Conservation (phyloP, 2,329 filamentous ascomycete species). For the Ophiosphaerella herpotricha region DNA sequence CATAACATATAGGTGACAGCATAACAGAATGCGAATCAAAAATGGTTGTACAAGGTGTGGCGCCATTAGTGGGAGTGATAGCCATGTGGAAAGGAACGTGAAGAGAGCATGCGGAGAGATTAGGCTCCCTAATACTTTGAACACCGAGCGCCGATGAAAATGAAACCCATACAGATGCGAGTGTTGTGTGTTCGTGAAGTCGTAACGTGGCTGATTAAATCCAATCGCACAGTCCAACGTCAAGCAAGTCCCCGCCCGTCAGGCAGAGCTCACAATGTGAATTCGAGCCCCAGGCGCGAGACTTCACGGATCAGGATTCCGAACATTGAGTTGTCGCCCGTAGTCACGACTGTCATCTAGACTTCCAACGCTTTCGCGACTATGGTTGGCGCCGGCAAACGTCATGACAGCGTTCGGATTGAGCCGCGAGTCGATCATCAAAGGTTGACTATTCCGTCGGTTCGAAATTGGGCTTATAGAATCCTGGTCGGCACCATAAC, state of each 20-base stretch:
- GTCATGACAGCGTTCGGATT: slow-evolving; percentile 54
- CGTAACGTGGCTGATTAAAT: slow-evolving; percentile 27
- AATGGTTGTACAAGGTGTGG: slow-evolving; percentile 27
- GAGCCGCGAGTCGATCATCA: slow-evolving; percentile 55
- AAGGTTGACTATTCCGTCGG: slow-evolving; percentile 49
- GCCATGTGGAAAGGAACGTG: slow-evolving; percentile 9
- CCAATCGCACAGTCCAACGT: slow-evolving; percentile 17
- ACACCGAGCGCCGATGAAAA: slow-evolving; percentile 28
- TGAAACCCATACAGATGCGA: slow-evolving; percentile 14
- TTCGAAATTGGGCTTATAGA: slow-evolving; percentile 43
- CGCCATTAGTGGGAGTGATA: slow-evolving; percentile 21
- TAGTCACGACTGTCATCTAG: slow-evolving; percentile 55
- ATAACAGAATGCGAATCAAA: slow-evolving; percentile 17
- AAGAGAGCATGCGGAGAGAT: background rate
- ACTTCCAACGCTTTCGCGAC: slow-evolving; percentile 52
- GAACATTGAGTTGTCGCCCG: slow-evolving; percentile 50
- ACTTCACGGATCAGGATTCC: slow-evolving; percentile 7
- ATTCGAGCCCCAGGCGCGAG: slow-evolving; percentile 1
- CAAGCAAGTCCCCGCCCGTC: slow-evolving; percentile 4
- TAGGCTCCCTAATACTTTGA: slow-evolving; percentile 5
- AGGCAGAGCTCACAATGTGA: slow-evolving; percentile 1
- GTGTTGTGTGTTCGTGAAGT: slow-evolving; percentile 31
- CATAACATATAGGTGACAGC: slow-evolving; percentile 33
- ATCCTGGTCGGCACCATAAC: slow-evolving; percentile 29
- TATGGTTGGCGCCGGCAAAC: slow-evolving; percentile 49